Evolutionary conservation across 1,284 basidiomycete species (phyloP), one percentile per base, ranked within the genome.

Genomic region (Exobasidium rhododendri): DNA sequence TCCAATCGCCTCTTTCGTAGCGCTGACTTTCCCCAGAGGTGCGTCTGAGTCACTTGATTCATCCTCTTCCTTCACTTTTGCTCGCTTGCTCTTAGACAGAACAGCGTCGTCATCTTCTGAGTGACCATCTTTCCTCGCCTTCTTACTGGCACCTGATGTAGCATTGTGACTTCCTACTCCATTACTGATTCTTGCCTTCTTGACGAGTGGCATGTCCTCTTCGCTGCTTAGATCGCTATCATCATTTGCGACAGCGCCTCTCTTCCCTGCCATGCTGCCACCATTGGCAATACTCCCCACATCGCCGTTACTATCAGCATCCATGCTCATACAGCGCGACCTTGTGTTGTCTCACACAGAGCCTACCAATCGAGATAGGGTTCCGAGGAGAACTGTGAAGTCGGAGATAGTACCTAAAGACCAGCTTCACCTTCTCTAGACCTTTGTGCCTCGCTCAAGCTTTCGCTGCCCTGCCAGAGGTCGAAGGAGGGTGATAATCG

Each of bases 1-100:
- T 51, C 82, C 81, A 65, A 83, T 85, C 22, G 71, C 72, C 49
- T 32, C n/a, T 22, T 26, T 6, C 2, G 65, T 50, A 30, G 61
- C 43, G 24, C 7, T 56, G 20, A 55, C 26, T 40, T 61, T 32
- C 22, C 56, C 56, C 45, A 70, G 47, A 11, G 70, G 66, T n/a
- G 56, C 32, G 50, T 72, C 70, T n/a, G 68, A 59, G 32, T 65
- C 62, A 31, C 47, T 56, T 35, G 14, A n/a, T 4, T 56, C 24
- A 3, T 35, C 49, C 22, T 59, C 53, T 7, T 56, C 14, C 20
- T 60, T n/a, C 50, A 17, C 28, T 26, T 17, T 26, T 50, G 47
- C n/a, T 50, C 26, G n/a, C 4, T 6, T 26, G 13, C 13, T 50
- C 3, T 13, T 26, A 4, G 47, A n/a, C 28, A 28, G 20, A 24